phyloP scores from a whole-genome alignment of 2,329 filamentous ascomycete genomes.

The Cladophialophora chaetospira region DNA sequence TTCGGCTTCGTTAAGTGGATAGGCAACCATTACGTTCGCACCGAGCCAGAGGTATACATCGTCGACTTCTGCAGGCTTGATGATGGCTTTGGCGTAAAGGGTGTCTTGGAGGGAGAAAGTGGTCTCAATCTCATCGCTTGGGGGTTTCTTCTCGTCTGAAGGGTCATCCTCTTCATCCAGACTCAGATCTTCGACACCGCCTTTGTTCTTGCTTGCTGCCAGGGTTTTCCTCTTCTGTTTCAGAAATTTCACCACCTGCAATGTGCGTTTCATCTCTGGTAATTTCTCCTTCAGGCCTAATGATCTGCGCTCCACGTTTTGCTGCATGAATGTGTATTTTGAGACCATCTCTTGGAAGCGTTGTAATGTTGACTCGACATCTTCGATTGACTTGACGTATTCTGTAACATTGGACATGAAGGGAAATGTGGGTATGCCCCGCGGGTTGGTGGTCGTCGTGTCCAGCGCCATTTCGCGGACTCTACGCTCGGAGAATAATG shows the following conservation, averaged over 20 bases:
- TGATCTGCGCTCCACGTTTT: slow-evolving; percentile 82
- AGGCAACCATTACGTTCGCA: slow-evolving; percentile 96
- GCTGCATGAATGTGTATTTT: slow-evolving; percentile 99
- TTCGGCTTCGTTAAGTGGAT: slow-evolving; percentile 86
- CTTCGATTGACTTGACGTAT: slow-evolving; percentile 48
- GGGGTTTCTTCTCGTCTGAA: neutral
- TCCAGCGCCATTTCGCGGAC: neutral
- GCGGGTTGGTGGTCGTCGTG: slow-evolving; percentile 42
- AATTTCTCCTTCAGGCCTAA: slow-evolving; percentile 88
- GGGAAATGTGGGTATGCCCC: slow-evolving; percentile 50
- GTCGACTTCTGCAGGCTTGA: slow-evolving; percentile 69
- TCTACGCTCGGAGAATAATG: neutral
- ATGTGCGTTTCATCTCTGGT: slow-evolving; percentile 92
- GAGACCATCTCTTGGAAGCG: slow-evolving; percentile 60
- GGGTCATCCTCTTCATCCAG: slow-evolving; percentile 14
- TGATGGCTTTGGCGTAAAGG: slow-evolving; percentile 81
- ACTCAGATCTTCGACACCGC: neutral
- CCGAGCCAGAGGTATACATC: slow-evolving; percentile 99
- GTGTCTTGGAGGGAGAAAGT: slow-evolving; percentile 98
- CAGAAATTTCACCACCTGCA: slow-evolving; percentile 87
- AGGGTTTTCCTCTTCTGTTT: slow-evolving; percentile 72
- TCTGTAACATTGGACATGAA: slow-evolving; percentile 51
- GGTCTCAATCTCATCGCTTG: slow-evolving; percentile 62
- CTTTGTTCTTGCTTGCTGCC: neutral
- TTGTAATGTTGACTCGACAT: slow-evolving; percentile 49